Evolutionary conservation across 768 basidiomycete species (phyloP).

Genomic region (Kockovaella imperatae): DNA sequence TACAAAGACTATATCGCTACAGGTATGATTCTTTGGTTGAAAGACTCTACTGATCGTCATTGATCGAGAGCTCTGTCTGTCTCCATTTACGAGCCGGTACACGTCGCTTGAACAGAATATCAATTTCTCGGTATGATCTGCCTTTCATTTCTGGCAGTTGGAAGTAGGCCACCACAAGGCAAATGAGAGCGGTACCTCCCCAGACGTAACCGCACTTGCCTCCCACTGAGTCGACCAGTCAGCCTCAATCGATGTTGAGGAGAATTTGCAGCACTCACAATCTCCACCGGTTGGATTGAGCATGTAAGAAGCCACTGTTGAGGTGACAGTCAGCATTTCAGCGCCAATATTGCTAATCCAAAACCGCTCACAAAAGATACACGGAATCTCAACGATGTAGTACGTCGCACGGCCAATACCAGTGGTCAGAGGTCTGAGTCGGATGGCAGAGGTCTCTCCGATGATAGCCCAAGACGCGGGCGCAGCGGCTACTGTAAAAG

Average conservation of each 20-base stretch:
- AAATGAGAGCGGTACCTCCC: constrained; percentile 21
- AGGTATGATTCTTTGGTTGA: too few relatives aligned
- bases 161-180: constrained; percentile 30
- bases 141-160: constrained; percentile 40
- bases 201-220: constrained; percentile 37
- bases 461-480: constrained; percentile 29
- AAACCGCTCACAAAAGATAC: constrained; percentile 20
- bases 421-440: constrained; percentile 31
- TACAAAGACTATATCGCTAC: too few relatives aligned
- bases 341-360: background rate
- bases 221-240: constrained; percentile 12
- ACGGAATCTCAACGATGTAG: constrained; percentile 35
- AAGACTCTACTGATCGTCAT: constrained; percentile 31
- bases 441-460: constrained; percentile 31
- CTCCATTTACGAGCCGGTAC: constrained; percentile 35
- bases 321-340: background rate
- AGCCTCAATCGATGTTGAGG: background rate
- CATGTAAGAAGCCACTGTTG: constrained; percentile 29
- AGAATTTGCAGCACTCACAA: constrained; percentile 16
- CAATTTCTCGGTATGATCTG: constrained; percentile 41
- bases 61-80: constrained; percentile 22
- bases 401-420: constrained; percentile 36
- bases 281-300: constrained; percentile 32
- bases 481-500: constrained; percentile 28
- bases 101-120: constrained; percentile 41